Evolutionary conservation across 192 early-diverging fungal species (phyloP).

Genomic region (Linnemannia exigua): DNA sequence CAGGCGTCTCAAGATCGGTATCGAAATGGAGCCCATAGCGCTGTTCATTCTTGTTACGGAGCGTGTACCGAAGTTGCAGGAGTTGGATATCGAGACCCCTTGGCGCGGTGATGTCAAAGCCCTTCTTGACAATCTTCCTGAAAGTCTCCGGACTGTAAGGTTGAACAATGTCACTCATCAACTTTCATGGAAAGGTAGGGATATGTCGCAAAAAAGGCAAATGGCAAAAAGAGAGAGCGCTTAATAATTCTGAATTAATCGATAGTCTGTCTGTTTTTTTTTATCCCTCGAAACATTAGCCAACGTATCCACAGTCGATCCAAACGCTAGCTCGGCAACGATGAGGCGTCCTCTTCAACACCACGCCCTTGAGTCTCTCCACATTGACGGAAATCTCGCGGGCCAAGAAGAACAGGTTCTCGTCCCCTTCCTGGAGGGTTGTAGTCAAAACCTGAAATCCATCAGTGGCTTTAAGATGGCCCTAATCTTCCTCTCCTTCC

Average conservation of each 20-base stretch:
- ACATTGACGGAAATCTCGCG: not conserved
- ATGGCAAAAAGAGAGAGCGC: no score
- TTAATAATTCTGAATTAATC: no score
- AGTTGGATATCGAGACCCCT: not conserved
- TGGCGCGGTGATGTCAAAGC: constrained; percentile 10
- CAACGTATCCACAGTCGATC: not conserved
- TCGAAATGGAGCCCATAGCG: not conserved
- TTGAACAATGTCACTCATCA: not conserved
- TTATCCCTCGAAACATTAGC: no score
- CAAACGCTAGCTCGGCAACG: not conserved
- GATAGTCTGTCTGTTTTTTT: no score
- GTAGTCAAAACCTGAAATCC: not conserved
- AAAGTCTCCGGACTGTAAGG: not conserved
- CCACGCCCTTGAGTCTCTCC: constrained; percentile 5
- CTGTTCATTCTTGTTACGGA: not conserved
- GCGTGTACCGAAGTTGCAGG: not conserved
- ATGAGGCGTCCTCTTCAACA: not conserved
- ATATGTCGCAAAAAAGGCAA: no score
- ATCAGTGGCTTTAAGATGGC: no score
- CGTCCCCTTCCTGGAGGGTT: not conserved
- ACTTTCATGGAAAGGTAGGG: not conserved
- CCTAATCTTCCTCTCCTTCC: no score
- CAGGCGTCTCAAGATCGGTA: not conserved
- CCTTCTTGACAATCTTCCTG: constrained; percentile 4
- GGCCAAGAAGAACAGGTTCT: not conserved